Evolutionary conservation across 2,329 filamentous ascomycete species (phyloP).

Genomic region (Cladosporium sp.): DNA sequence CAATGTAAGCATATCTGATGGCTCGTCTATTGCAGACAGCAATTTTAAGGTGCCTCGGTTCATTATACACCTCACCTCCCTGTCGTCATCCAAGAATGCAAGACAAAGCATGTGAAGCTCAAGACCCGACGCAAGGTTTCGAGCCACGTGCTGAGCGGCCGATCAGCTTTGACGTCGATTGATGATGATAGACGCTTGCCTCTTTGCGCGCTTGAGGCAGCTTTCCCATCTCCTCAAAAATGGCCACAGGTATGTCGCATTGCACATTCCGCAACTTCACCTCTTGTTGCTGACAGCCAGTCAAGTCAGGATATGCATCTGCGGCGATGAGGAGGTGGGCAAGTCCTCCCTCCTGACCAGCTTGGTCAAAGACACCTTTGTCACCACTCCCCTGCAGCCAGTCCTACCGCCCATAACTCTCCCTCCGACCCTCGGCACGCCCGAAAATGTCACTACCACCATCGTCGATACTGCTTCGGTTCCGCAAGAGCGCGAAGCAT

Average conservation of each 20-base stretch:
- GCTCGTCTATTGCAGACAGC: too few species aligned
- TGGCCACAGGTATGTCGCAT: background rate
- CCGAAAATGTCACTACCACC: conserved; percentile 94
- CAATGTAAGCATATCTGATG: too few species aligned
- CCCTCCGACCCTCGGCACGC: conserved; percentile 85
- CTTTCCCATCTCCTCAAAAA: background rate
- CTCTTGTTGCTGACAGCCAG: background rate
- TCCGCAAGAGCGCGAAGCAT: conserved; percentile 83
- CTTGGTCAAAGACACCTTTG: conserved; percentile 94
- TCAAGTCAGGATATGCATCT: conserved; percentile 85
- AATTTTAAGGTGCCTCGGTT: too few species aligned
- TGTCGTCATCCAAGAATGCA: too few species aligned
- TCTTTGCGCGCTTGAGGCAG: too few species aligned
- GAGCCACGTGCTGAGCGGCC: too few species aligned
- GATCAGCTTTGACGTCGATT: too few species aligned
- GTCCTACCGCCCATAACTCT: conserved; percentile 94
- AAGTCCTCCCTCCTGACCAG: conserved; percentile 72
- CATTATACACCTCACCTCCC: too few species aligned
- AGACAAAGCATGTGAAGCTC: too few species aligned
- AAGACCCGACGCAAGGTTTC: too few species aligned
- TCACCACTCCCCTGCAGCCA: conserved; percentile 90
- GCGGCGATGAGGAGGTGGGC: conserved; percentile 92
- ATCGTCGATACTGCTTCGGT: conserved; percentile 96
- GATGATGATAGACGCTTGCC: too few species aligned
- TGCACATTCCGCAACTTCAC: background rate